Base-by-base conservation (phyloP, 2,329 filamentous ascomycete species). In the Ophiobolus disseminans region DNA sequence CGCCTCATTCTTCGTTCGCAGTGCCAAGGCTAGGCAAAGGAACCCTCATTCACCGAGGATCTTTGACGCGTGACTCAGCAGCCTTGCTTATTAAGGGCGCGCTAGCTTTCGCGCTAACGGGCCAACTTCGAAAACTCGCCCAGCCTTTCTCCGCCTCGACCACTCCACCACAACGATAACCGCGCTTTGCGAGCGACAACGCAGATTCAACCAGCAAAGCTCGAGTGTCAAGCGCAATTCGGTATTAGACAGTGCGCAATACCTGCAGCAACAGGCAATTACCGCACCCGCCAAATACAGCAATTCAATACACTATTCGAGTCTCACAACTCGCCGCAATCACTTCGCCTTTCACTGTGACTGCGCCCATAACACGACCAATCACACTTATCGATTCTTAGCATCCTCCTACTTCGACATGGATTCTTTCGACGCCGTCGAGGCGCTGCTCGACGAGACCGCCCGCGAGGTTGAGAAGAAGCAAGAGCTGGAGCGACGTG, bases 381-480 rank as follows among this genome's bases (percentile, higher is more conserved):
- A 49, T 48, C 43, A 52, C 47, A 58, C 62, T 65, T 60, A 65
- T 62, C 58, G 53, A 60, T 36, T 54, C 58, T 57, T 63, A 65
- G 61, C 52, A 59, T 48, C 35, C 35, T n/a, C n/a, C n/a, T n/a
- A 32, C 21, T 37, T 35, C 48, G 35, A 16, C 19, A 65, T 64
- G 62, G 55, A 59, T 41, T 53, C 58, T 37, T 82, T 81, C 73
- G 78, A 87, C 62, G 91, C 96, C 70, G 90, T 97, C 65, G 92
- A 97, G 80, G 90, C 91, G 60, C 83, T 97, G 58, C 86, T 97
- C 62, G 91, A 96, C 75, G 90, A 63, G 47, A 60, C 60, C 13
- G 63, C 57, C 25, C 55, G 53, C 46, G 62, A 67, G 16, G 49
- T 59, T 35, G 55, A 62, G 39, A 58, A 50, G 40, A 60, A 51